phyloP scores from a whole-genome alignment of 2,329 filamentous ascomycete genomes.

The Colletotrichum coccodes region DNA sequence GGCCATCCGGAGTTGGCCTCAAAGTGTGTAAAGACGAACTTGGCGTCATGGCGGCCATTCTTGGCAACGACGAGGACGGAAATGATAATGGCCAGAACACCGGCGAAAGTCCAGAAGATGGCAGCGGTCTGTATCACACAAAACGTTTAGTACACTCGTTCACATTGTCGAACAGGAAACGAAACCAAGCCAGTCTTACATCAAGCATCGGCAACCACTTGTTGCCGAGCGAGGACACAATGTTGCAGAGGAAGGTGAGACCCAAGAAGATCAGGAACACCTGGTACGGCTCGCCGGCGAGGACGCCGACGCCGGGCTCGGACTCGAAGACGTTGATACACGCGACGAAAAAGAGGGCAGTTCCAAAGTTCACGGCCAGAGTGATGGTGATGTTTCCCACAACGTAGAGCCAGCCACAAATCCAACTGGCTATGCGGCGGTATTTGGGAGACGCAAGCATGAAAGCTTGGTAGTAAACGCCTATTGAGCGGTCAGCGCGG shows the following conservation, averaged over 20 bases:
- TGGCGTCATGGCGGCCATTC: slow-evolving; percentile 70
- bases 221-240: slow-evolving; percentile 75
- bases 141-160: slow-evolving; percentile 1
- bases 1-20: slow-evolving; percentile 76
- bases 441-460: slow-evolving; percentile 73
- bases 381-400: slow-evolving; percentile 86
- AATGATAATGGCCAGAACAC: slow-evolving; percentile 73
- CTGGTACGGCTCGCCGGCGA: slow-evolving; percentile 68
- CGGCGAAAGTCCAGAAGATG: slow-evolving; percentile 80
- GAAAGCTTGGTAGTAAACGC: slow-evolving; percentile 82
- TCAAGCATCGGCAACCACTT: slow-evolving; percentile 74
- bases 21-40: slow-evolving; percentile 75
- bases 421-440: slow-evolving; percentile 74
- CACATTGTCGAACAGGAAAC: background rate
- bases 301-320: slow-evolving; percentile 52
- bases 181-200: slow-evolving; percentile 57
- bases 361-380: slow-evolving; percentile 84
- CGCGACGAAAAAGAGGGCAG: slow-evolving; percentile 70
- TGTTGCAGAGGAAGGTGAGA: slow-evolving; percentile 71
- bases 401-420: slow-evolving; percentile 80
- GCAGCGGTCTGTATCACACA: slow-evolving; percentile 68
- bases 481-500: slow-evolving; percentile 37
- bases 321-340: slow-evolving; percentile 66
- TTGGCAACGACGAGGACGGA: slow-evolving; percentile 74
- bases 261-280: slow-evolving; percentile 77